These are phyloP conservation scores for Hammondia hammondi DNA, from an alignment of 169 alveolate genomes.

Conservation along the genomic window DNA sequence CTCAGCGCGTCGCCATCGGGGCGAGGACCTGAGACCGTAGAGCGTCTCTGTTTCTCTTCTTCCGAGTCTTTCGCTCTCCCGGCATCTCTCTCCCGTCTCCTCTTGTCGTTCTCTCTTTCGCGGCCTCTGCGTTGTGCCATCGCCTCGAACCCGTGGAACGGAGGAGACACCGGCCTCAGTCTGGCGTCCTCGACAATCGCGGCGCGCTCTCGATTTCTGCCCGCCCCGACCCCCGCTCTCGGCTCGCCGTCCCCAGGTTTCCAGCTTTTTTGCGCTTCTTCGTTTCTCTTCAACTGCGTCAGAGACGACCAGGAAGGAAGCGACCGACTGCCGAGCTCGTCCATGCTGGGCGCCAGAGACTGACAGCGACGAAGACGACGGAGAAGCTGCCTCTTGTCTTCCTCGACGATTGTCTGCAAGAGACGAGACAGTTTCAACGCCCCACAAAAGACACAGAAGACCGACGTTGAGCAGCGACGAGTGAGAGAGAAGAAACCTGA, in stretches of 20 bases:
- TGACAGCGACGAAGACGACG: conserved; percentile 25
- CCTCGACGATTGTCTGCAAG: conserved; percentile 29
- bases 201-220: no score
- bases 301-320: not conserved
- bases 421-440: not conserved
- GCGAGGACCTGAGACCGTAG: not conserved
- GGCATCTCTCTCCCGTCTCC: not conserved
- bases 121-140: no score
- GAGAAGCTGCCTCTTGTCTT: not conserved
- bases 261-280: not conserved
- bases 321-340: not conserved
- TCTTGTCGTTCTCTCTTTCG: not conserved
- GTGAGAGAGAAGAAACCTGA: not conserved
- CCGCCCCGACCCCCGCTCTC: not conserved
- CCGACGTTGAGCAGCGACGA: not conserved
- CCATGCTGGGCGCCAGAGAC: not conserved
- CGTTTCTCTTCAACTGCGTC: not conserved
- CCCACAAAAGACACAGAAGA: not conserved
- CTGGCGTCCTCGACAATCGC: no score
- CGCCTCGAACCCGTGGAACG: no score
- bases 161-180: no score
- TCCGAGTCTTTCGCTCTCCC: not conserved
- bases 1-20: not conserved
- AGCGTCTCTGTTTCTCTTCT: not conserved
- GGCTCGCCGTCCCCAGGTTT: not conserved